Evolutionary conservation across 257 asterid genomes (phyloP), one percentile per base, ranked within the genome.

Genomic region (Primulina eburnea): DNA sequence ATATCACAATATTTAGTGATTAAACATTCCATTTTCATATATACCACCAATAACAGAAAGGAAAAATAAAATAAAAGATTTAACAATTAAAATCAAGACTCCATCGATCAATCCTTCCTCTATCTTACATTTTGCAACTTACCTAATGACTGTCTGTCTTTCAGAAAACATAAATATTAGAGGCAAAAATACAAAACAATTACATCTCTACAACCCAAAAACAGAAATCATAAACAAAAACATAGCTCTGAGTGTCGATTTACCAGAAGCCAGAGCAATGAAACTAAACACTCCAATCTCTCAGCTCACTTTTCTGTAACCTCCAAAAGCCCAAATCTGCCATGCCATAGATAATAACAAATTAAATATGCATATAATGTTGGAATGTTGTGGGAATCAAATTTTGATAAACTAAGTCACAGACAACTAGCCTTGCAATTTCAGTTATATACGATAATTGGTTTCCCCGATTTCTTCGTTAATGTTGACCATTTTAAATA

Each of bases 301-400:
- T 85, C 79, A 92, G 78, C 84, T 80, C 82, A 90, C 97, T 77
- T 73, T 90, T 76, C 97, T 79, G 73, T 90, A 83, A 78, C 96
- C 99, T 81, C 99, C 96, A 76, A 90, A 93, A 20, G 98, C 98
- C 98, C 98, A 92, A 77, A 92, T 92, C 97, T 92, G 96, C 78
- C 64, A 8, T 50, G 20, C 57, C 57, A 50, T 1, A 11, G 57
- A 50, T 16, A 50, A 50, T 16, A 50, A 50, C 57, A 50, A 16
- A 16, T 16, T 5, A 50, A 50, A 50, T 50, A 50, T 5, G 5
- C 21, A 50, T 50, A 6, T 4, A 17, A 24, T 1, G 7, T 50
- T 50, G 5, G 8, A 50, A 43, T 43, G 18, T 11, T 43, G 14
- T 3, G 20, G 21, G 57, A 12, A 16, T 4, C 21, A 50, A 50